Conservation (phyloP, 1,284 basidiomycete genomes). For the Termitomyces sp. region DNA sequence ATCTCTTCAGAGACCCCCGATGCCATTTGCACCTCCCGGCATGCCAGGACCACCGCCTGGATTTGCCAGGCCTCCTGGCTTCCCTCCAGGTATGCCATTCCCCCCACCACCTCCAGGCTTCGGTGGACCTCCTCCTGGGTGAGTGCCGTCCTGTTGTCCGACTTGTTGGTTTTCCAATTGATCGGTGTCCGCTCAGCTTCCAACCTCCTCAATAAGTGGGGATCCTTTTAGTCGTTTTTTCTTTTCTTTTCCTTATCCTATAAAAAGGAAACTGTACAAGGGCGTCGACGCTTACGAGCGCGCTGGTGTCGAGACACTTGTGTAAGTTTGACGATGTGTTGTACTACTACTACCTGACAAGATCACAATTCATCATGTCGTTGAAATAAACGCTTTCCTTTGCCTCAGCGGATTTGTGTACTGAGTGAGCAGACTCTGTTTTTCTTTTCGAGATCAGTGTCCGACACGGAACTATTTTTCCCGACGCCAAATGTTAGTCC, state of each 20-base stretch:
- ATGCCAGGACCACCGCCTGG: conserved; percentile 79
- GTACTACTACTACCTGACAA: conserved; percentile 12
- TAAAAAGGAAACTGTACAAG: not conserved
- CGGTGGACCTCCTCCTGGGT: conserved; percentile 83
- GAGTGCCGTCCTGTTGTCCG: conserved; percentile 26
- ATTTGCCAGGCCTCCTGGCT: conserved; percentile 72
- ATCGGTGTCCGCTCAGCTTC: conserved; percentile 35
- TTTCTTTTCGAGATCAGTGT: not conserved
- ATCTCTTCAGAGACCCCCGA: conserved; percentile 74
- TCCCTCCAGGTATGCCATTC: conserved; percentile 77
- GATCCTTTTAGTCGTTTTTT: conserved; percentile 7
- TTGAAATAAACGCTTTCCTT: conserved; percentile 11
- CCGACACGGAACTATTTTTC: not conserved
- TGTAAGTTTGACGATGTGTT: conserved; percentile 14
- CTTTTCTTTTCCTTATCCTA: not conserved
- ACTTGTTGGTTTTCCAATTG: not conserved
- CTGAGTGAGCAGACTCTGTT: not conserved
- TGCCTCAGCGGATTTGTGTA: not conserved
- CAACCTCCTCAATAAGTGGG: conserved; percentile 39
- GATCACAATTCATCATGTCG: conserved; percentile 9
- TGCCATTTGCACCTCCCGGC: conserved; percentile 81
- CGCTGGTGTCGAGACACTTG: conserved; percentile 12
- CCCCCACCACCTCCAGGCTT: conserved; percentile 67
- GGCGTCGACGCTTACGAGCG: conserved; percentile 9
- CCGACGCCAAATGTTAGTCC: not conserved